Evolutionary conservation across 1,284 basidiomycete genomes (phyloP).

Genomic region (Trametes pubescens): DNA sequence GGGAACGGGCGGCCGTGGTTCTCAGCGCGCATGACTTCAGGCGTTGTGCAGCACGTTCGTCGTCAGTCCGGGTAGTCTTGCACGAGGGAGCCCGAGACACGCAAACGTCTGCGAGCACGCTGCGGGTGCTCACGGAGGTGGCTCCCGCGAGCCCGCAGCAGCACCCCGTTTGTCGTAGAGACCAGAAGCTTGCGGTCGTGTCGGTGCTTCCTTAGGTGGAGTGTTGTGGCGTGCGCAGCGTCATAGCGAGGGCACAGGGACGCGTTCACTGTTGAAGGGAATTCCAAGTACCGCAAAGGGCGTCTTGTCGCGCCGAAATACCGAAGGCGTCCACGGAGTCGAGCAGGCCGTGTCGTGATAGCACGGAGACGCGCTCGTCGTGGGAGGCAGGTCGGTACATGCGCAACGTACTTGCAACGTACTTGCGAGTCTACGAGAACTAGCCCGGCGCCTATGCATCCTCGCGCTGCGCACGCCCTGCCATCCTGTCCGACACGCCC

Average conservation of each 20-base stretch:
- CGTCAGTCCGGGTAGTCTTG: neutral
- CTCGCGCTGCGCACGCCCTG: neutral
- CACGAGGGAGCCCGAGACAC: slow-evolving; percentile 1
- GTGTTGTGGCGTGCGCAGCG: neutral
- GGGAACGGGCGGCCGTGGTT: neutral
- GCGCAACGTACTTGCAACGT: neutral
- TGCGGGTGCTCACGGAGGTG: neutral
- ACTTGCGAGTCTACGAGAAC: neutral
- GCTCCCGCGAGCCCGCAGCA: neutral
- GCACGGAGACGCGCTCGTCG: neutral
- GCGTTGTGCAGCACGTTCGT: neutral
- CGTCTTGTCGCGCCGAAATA: neutral
- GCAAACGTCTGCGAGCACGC: slow-evolving; percentile 4
- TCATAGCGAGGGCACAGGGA: slow-evolving; percentile 5
- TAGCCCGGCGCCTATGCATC: neutral
- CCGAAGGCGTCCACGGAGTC: neutral
- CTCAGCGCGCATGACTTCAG: slow-evolving; percentile 4
- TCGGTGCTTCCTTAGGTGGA: slow-evolving; percentile 1
- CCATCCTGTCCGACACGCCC: slow-evolving; percentile 17
- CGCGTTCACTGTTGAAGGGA: neutral
- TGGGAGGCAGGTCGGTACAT: neutral
- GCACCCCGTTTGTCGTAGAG: neutral
- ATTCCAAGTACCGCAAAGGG: neutral
- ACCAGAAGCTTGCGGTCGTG: neutral
- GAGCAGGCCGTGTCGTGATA: neutral